Evolutionary conservation across 1,284 basidiomycete genomes (phyloP).

Genomic region (Marasmius fiardii): DNA sequence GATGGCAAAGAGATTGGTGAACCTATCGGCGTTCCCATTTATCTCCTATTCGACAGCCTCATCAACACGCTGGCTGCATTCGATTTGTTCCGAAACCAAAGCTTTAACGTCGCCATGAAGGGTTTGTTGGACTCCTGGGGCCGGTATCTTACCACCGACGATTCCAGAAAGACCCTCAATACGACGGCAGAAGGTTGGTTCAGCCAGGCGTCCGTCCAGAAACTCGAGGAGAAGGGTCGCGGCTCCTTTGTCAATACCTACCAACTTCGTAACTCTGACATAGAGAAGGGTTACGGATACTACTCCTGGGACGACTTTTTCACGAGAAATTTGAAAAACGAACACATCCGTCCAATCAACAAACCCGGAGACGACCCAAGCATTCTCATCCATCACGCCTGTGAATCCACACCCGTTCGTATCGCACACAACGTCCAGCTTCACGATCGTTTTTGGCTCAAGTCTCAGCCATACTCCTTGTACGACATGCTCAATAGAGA

Average conservation of each 20-base stretch:
- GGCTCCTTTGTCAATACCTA: neutral
- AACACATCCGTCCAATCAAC: too few species aligned
- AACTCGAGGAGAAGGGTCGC: neutral
- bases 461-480: slow-evolving; percentile 32
- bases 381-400: slow-evolving; percentile 29
- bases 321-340: too few species aligned
- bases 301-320: too few species aligned
- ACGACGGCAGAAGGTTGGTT: neutral
- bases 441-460: slow-evolving; percentile 30
- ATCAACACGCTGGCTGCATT: neutral
- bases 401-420: slow-evolving; percentile 33
- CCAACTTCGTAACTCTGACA: neutral
- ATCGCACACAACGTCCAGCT: slow-evolving; percentile 20
- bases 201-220: neutral
- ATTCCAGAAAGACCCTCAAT: neutral
- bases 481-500: slow-evolving; percentile 6
- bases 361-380: too few species aligned
- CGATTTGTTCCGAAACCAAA: neutral
- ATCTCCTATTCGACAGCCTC: neutral
- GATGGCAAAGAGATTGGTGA: neutral
- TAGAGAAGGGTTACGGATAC: neutral
- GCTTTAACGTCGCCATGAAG: neutral
- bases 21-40: neutral
- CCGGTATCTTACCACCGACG: neutral
- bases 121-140: neutral